These are phyloP conservation scores for Firmiana major DNA, from an alignment of 345 rosid species.

Conservation along the genomic window DNA sequence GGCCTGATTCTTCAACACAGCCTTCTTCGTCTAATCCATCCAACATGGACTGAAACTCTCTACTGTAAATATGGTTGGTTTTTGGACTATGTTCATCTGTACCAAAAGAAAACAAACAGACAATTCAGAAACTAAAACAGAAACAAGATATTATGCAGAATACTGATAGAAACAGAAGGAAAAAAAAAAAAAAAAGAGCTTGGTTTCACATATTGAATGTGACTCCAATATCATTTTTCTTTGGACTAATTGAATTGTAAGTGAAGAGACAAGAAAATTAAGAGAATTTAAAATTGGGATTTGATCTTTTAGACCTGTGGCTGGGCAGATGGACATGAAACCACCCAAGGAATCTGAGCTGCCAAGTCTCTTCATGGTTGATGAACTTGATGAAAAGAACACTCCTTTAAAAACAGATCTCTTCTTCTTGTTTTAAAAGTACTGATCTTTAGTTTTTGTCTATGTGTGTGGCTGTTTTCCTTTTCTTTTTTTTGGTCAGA, in stretches of 20 bases:
- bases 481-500: constrained; percentile 1
- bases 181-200: not conserved
- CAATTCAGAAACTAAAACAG: constrained; percentile 6
- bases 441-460: not conserved
- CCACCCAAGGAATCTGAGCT: constrained; percentile 90
- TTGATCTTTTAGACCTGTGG: constrained; percentile 45
- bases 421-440: constrained; percentile 2
- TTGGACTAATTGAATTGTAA: not conserved
- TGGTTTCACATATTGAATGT: not conserved
- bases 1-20: constrained; percentile 62
- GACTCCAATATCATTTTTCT: not conserved
- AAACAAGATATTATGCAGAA: not conserved
- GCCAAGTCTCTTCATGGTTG: constrained; percentile 78
- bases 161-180: too few relatives aligned
- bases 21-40: constrained; percentile 81
- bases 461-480: not conserved
- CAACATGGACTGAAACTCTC: constrained; percentile 70
- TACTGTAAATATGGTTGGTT: constrained; percentile 42
- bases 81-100: constrained; percentile 71
- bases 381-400: not conserved
- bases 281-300: constrained; percentile 9
- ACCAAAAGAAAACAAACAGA: constrained; percentile 10
- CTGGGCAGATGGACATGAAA: constrained; percentile 72
- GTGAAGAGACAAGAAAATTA: constrained; percentile 9
- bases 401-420: constrained; percentile 22